Percentiles rank a stretch among this genome's conserved stretches.
Evolutionary conservation across 2,329 filamentous ascomycete species (phyloP).

Genomic region (Neofusicoccum cordaticola): DNA sequence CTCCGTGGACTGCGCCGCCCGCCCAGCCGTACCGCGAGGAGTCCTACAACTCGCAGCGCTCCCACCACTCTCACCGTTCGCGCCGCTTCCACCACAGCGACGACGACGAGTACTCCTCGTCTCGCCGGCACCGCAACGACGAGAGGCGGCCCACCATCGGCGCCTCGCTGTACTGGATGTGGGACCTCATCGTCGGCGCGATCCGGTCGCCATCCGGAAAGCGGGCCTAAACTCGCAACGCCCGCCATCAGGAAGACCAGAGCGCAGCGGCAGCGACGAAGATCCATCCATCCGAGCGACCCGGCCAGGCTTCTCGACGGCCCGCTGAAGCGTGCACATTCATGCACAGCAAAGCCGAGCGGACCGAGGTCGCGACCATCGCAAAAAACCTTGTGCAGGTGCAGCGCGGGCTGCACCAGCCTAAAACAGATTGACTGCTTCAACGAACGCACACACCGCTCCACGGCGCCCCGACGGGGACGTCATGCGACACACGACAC

Average conservation of each 20-base stretch:
- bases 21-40: background rate
- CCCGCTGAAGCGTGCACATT: background rate
- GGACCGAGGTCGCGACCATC: background rate
- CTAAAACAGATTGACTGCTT: background rate
- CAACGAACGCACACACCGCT: background rate
- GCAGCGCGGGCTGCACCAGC: background rate
- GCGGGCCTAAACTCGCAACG: background rate
- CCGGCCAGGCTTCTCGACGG: no score
- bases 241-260: no score
- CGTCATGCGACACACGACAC: no score
- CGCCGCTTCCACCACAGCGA: conserved; percentile 13
- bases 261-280: no score
- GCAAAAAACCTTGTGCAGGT: background rate
- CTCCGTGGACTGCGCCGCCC: background rate
- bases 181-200: conserved; percentile 15
- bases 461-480: background rate
- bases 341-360: background rate
- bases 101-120: background rate
- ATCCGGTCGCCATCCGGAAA: conserved; percentile 6
- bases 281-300: no score
- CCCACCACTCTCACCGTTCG: conserved; percentile 20
- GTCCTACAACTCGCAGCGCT: conserved; percentile 12
- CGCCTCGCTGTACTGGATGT: conserved; percentile 18
- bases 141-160: conserved; percentile 29
- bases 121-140: conserved; percentile 15